phyloP scores from a whole-genome alignment of 495 filamentous ascomycete species.

The Ascodesmis nigricans region DNA sequence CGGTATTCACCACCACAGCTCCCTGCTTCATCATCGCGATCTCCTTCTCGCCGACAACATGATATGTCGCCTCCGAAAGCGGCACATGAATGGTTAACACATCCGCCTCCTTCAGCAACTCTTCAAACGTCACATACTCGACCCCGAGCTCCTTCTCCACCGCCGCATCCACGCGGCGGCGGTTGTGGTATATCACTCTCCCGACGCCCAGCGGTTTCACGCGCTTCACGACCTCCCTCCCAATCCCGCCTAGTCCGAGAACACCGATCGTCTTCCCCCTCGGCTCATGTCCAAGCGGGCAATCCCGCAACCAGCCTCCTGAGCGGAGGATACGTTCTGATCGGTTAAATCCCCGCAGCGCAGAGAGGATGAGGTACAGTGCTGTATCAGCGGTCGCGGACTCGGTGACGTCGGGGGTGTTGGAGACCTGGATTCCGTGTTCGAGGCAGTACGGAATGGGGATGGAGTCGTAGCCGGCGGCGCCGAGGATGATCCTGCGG shows the following conservation, averaged over 20 bases:
- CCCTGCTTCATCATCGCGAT: slow-evolving; percentile 54
- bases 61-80: slow-evolving; percentile 33
- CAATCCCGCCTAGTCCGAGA: slow-evolving; percentile 74
- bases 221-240: slow-evolving; percentile 47
- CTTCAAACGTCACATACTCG: slow-evolving; percentile 43
- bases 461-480: slow-evolving; percentile 62
- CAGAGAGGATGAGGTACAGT: slow-evolving; percentile 58
- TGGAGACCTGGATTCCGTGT: slow-evolving; percentile 45
- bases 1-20: slow-evolving; percentile 63
- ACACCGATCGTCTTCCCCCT: slow-evolving; percentile 46
- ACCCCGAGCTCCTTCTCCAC: slow-evolving; percentile 36
- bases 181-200: slow-evolving; percentile 52
- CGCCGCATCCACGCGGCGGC: slow-evolving; percentile 32
- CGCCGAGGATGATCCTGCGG: not conserved
- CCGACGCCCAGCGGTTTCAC: slow-evolving; percentile 49
- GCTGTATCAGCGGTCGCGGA: slow-evolving; percentile 61
- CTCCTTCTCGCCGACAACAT: slow-evolving; percentile 44
- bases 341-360: slow-evolving; percentile 45
- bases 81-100: slow-evolving; percentile 61
- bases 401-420: slow-evolving; percentile 59
- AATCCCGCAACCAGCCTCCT: slow-evolving; percentile 34
- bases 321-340: slow-evolving; percentile 38
- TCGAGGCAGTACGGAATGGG: slow-evolving; percentile 47
- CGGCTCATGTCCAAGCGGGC: slow-evolving; percentile 40
- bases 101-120: slow-evolving; percentile 45